phyloP scores from a whole-genome alignment of 2,329 filamentous ascomycete genomes.

The Penicillium sp. region DNA sequence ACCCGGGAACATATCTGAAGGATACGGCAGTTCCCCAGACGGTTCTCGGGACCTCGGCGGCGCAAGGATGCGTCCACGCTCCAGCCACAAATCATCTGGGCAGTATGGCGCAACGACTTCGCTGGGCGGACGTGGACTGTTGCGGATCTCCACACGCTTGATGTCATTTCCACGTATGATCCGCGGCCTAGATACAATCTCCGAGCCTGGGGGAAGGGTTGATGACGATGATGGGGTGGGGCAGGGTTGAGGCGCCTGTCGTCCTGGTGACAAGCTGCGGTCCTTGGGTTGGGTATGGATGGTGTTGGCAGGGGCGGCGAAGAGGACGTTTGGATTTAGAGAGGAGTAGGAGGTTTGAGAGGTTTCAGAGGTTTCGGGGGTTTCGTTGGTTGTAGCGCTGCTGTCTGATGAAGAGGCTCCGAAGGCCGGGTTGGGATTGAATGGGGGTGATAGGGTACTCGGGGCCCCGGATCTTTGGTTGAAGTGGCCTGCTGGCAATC shows the following conservation, averaged over 20 bases:
- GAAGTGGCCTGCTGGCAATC: slow-evolving; percentile 13
- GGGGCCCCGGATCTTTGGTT: not conserved
- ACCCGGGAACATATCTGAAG: slow-evolving; percentile 14
- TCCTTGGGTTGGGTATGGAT: slow-evolving; percentile 4
- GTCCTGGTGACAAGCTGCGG: not conserved
- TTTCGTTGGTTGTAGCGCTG: slow-evolving; percentile 8
- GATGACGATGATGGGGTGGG: slow-evolving; percentile 10
- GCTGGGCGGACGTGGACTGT: slow-evolving; percentile 25
- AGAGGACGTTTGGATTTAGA: not conserved
- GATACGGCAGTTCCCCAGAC: slow-evolving; percentile 15
- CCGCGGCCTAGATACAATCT: slow-evolving; percentile 33
- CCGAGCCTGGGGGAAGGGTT: slow-evolving; percentile 23
- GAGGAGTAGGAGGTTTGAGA: slow-evolving; percentile 5
- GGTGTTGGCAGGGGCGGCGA: slow-evolving; percentile 1
- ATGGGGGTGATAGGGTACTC: slow-evolving; percentile 4
- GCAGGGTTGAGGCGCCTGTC: slow-evolving; percentile 16
- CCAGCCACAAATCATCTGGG: slow-evolving; percentile 30
- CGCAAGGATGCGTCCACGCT: slow-evolving; percentile 9
- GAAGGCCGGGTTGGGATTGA: slow-evolving; percentile 1
- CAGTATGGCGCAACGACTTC: slow-evolving; percentile 24
- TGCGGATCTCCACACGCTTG: slow-evolving; percentile 30
- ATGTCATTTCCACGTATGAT: slow-evolving; percentile 32
- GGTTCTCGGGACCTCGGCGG: not conserved
- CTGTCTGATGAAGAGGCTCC: slow-evolving; percentile 9
- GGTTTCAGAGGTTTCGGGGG: not conserved